Evolutionary conservation across 2,329 filamentous ascomycete species (phyloP).

Genomic region (Emericellopsis atlantica): DNA sequence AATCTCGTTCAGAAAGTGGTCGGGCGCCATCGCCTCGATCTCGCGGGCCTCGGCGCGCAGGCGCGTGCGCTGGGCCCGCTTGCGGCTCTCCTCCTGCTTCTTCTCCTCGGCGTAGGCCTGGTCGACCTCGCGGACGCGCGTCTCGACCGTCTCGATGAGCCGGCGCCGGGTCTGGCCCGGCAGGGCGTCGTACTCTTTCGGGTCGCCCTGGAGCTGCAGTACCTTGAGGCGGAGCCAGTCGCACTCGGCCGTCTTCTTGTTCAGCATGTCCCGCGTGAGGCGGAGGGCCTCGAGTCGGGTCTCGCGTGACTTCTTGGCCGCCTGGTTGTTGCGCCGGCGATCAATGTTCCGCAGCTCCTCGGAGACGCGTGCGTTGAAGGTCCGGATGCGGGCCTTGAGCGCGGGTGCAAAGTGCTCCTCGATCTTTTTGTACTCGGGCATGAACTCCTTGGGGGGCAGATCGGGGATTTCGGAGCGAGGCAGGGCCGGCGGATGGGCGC

Average conservation of each 20-base stretch:
- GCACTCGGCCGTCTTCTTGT: conserved; percentile 11
- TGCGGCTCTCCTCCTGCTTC: conserved; percentile 6
- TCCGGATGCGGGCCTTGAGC: conserved; percentile 1
- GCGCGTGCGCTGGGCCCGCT: not conserved
- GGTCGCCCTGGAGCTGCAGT: conserved; percentile 10
- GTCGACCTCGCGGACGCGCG: conserved; percentile 7
- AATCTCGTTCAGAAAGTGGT: too few species aligned
- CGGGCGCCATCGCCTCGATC: too few species aligned
- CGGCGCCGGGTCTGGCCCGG: conserved; percentile 5
- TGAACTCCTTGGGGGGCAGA: conserved; percentile 12
- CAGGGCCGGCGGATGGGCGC: conserved; percentile 11
- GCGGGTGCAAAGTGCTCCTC: conserved; percentile 5
- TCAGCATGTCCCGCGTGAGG: conserved; percentile 9
- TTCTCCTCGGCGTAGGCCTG: conserved; percentile 5
- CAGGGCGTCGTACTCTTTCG: conserved; percentile 9
- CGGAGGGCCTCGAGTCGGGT: conserved; percentile 14
- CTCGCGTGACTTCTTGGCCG: conserved; percentile 21
- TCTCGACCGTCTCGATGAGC: conserved; percentile 9
- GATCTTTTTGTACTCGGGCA: conserved; percentile 8
- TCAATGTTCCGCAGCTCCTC: conserved; percentile 11
- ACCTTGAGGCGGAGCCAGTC: conserved; percentile 14
- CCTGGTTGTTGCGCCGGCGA: conserved; percentile 21
- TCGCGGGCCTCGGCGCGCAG: not conserved
- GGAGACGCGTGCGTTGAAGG: conserved; percentile 13
- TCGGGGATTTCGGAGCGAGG: conserved; percentile 12